Conservation (phyloP, 192 early-diverging fungal genomes). For the Coemansia guatemalensis region DNA sequence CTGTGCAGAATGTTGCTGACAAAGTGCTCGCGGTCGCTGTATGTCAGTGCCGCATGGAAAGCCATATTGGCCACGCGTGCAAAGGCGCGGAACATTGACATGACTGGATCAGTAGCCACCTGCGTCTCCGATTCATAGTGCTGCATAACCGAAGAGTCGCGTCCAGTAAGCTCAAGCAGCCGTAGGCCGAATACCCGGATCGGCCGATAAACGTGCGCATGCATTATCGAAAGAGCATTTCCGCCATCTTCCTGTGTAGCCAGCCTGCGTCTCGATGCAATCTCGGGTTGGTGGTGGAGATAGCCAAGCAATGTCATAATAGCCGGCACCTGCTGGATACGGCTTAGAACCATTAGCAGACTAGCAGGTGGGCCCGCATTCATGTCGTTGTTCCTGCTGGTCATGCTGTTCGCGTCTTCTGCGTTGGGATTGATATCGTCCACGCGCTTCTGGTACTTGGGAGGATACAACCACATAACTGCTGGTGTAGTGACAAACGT, state of each 20-base stretch:
- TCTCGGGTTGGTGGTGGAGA: slow-evolving; percentile 49
- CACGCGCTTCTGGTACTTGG: slow-evolving; percentile 56
- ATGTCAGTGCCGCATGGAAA: slow-evolving; percentile 61
- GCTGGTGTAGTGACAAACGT: slow-evolving; percentile 87
- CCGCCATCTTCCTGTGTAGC: slow-evolving; percentile 1
- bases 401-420: slow-evolving; percentile 15
- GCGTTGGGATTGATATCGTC: slow-evolving; percentile 24
- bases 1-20: slow-evolving; percentile 62
- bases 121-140: slow-evolving; percentile 66
- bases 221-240: slow-evolving; percentile 17
- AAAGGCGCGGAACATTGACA: slow-evolving; percentile 84
- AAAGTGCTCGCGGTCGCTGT: slow-evolving; percentile 68
- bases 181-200: slow-evolving; percentile 66
- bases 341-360: slow-evolving; percentile 63
- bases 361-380: slow-evolving; percentile 34
- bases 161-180: slow-evolving; percentile 75
- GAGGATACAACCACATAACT: slow-evolving; percentile 72
- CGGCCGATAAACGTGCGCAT: slow-evolving; percentile 16
- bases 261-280: slow-evolving; percentile 16
- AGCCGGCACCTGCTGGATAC: slow-evolving; percentile 64
- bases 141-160: slow-evolving; percentile 78
- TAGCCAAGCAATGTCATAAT: slow-evolving; percentile 69
- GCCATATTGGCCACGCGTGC: slow-evolving; percentile 69
- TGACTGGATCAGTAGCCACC: slow-evolving; percentile 66
- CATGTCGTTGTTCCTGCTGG: slow-evolving; percentile 23